Conservation (phyloP, 2,329 filamentous ascomycete genomes). For the Beauveria scarabaeidicola region DNA sequence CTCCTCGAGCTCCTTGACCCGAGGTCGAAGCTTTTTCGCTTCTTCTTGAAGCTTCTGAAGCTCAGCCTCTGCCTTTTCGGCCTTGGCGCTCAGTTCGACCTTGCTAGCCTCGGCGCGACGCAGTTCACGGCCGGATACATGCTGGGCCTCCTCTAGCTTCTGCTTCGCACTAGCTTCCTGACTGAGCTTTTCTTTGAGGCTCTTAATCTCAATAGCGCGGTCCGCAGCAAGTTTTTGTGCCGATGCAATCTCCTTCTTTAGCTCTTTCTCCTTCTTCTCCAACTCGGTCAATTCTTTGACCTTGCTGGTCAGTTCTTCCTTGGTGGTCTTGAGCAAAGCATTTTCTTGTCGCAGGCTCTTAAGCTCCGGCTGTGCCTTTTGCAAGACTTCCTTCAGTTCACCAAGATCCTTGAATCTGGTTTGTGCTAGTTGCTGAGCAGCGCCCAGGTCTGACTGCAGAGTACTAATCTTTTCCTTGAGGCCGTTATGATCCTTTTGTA, state of each 20-base stretch:
- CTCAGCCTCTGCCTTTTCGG: slow-evolving; percentile 64
- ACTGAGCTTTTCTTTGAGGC: slow-evolving; percentile 68
- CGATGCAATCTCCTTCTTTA: slow-evolving; percentile 63
- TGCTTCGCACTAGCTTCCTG: slow-evolving; percentile 63
- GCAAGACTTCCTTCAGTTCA: slow-evolving; percentile 68
- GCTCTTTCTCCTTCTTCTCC: slow-evolving; percentile 74
- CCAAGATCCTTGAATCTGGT: slow-evolving; percentile 81
- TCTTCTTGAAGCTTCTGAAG: slow-evolving; percentile 67
- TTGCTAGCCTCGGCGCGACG: slow-evolving; percentile 71
- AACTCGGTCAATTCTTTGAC: slow-evolving; percentile 59
- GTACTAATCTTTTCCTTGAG: slow-evolving; percentile 61
- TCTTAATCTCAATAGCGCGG: slow-evolving; percentile 69
- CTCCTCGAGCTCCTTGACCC: slow-evolving; percentile 61
- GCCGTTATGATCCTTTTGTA: slow-evolving; percentile 52
- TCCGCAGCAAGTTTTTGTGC: slow-evolving; percentile 63
- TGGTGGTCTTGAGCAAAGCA: slow-evolving; percentile 61
- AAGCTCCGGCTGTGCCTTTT: slow-evolving; percentile 81
- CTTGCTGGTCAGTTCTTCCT: slow-evolving; percentile 60
- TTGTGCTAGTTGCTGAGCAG: slow-evolving; percentile 78
- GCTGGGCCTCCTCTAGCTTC: slow-evolving; percentile 71
- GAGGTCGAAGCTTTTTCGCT: slow-evolving; percentile 53
- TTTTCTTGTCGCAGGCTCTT: slow-evolving; percentile 71
- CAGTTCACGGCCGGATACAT: slow-evolving; percentile 65
- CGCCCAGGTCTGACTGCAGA: slow-evolving; percentile 74
- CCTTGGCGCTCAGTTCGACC: slow-evolving; percentile 63